A percentile compares a stretch with the other conserved stretches of the same genome.
phyloP scores from a whole-genome alignment of 768 basidiomycete species.

The Phaffia australis region DNA sequence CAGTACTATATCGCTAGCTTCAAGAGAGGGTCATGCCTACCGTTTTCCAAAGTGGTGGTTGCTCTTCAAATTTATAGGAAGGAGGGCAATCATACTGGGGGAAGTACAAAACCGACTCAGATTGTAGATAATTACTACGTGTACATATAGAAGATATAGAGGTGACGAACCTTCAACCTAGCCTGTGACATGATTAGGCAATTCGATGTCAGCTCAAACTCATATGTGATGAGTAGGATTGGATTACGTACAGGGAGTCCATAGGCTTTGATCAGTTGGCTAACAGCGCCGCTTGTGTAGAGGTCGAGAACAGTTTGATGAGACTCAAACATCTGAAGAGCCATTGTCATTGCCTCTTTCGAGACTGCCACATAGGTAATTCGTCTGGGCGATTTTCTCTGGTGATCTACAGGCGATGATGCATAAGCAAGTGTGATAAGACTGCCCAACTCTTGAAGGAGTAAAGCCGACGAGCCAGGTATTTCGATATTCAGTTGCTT shows the following conservation, averaged over 20 bases:
- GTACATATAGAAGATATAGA: neutral
- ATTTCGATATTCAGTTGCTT: conserved; percentile 55
- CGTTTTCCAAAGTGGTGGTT: conserved; percentile 84
- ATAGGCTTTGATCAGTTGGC: conserved; percentile 36
- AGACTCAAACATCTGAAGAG: conserved; percentile 63
- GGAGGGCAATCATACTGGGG: conserved; percentile 82
- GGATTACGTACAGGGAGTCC: conserved; percentile 13
- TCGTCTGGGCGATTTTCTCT: conserved; percentile 46
- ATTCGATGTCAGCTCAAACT: neutral
- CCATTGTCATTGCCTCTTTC: conserved; percentile 73
- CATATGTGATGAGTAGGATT: neutral
- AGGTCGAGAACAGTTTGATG: conserved; percentile 55
- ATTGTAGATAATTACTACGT: neutral
- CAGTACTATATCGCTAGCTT: conserved; percentile 19
- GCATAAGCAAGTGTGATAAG: conserved; percentile 73
- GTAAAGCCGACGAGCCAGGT: conserved; percentile 54
- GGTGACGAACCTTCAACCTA: too few species aligned
- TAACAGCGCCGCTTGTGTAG: conserved; percentile 71
- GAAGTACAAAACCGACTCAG: neutral
- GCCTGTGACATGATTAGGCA: neutral
- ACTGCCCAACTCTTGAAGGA: conserved; percentile 75
- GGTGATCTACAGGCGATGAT: conserved; percentile 42
- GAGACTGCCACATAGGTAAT: conserved; percentile 82
- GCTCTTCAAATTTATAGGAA: conserved; percentile 76
- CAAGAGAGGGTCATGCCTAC: conserved; percentile 65